Percentiles rank a stretch among this genome's conserved stretches.
Conservation (phyloP, 371 early-diverging fungal species). For the Choanephora cucurbitarum region DNA sequence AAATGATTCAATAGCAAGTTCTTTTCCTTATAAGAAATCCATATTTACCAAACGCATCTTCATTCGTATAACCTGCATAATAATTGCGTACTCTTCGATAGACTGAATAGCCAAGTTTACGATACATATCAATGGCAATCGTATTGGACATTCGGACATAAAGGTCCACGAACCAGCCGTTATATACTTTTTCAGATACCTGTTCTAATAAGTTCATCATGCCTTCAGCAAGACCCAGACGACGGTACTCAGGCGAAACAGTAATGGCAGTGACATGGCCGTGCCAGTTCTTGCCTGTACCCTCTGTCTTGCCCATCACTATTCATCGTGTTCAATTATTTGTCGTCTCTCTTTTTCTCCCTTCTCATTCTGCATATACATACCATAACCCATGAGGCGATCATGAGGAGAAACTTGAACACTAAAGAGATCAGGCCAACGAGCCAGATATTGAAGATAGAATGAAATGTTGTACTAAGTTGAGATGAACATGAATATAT, state of each 20-base stretch:
- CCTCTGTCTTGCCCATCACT: conserved; percentile 98
- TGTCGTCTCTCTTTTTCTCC: too few species aligned
- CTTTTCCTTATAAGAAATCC: too few species aligned
- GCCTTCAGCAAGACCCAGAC: conserved; percentile 86
- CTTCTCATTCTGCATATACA: not conserved
- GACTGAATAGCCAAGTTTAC: conserved; percentile 90
- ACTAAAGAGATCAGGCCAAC: conserved; percentile 94
- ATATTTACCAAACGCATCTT: conserved; percentile 82
- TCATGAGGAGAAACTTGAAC: conserved; percentile 78
- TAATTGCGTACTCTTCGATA: conserved; percentile 92
- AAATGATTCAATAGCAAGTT: conserved; percentile 1
- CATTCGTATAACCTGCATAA: conserved; percentile 75
- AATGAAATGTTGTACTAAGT: conserved; percentile 89
- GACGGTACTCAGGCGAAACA: conserved; percentile 94
- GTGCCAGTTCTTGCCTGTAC: conserved; percentile 90
- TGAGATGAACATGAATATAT: not conserved
- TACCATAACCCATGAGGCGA: conserved; percentile 88
- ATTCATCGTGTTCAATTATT: too few species aligned
- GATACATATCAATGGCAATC: conserved; percentile 97
- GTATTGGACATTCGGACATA: conserved; percentile 96
- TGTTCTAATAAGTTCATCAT: conserved; percentile 93
- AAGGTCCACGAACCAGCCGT: conserved; percentile 97
- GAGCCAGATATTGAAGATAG: conserved; percentile 90
- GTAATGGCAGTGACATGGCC: conserved; percentile 99
- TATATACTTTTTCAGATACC: conserved; percentile 90